Conservation (phyloP, 441 rosid genomes). For the Breynia disticha region DNA sequence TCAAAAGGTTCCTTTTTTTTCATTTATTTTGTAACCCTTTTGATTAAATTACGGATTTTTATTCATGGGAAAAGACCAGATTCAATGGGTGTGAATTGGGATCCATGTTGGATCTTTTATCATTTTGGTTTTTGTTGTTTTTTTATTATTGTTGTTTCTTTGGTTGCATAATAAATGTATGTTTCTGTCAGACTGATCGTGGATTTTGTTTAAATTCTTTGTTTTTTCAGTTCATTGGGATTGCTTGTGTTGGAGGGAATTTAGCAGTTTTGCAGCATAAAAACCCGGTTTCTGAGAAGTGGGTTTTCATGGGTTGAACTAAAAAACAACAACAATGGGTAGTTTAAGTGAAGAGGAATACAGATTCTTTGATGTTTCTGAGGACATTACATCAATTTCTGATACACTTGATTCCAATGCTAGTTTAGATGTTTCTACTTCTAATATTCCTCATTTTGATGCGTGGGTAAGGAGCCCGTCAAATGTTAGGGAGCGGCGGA, state of each 20-base stretch:
- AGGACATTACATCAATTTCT: constrained; percentile 34
- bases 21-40: too few species aligned
- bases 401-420: constrained; percentile 13
- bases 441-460: constrained; percentile 30
- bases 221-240: constrained; percentile 28
- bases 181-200: constrained; percentile 35
- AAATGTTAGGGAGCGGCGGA: constrained; percentile 55
- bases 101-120: constrained; percentile 74
- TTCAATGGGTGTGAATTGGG: constrained; percentile 72
- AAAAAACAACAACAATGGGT: constrained; percentile 44
- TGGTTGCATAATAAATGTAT: constrained; percentile 16
- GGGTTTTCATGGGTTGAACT: constrained; percentile 70
- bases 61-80: constrained; percentile 23
- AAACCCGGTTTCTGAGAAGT: constrained; percentile 28
- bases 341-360: constrained; percentile 41
- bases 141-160: constrained; percentile 10
- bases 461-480: constrained; percentile 50
- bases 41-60: too few species aligned
- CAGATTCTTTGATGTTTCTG: constrained; percentile 56
- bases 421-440: constrained; percentile 12
- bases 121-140: constrained; percentile 18
- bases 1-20: constrained; percentile 18
- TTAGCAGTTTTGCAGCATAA: constrained; percentile 25
- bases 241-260: constrained; percentile 56
- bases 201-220: constrained; percentile 19